Base-by-base conservation (phyloP, 305 asterid genomes). In the Withania somnifera region DNA sequence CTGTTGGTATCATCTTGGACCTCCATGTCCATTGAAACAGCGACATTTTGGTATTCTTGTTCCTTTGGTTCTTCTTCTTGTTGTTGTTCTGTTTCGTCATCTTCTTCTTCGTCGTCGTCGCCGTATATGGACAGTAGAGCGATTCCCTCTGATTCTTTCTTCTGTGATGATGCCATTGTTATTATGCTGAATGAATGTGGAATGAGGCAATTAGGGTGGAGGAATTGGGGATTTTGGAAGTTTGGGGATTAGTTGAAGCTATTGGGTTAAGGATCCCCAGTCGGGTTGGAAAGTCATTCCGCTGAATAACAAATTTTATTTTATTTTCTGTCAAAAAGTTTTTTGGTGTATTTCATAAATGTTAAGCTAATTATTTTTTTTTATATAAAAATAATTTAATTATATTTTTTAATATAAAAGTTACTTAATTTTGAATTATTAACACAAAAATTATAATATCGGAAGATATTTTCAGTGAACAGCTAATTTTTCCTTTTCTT, bases 41-140 rank as follows among this genome's bases (percentile, higher is more conserved):
- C 87, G 54, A 66, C 76, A 38, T 88, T 84, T 40, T 84, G 84
- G 11, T 42, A 56, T 68, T 26, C 82, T n/a, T 61, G 20, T 28
- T 36, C 40, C 7, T 6, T 36, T 61, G 57, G 28, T 22, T 17
- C 80, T 38, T 66, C 76, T 58, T 81, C 79, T 30, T 81, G 80
- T 30, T 83, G 85, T 66, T 81, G 89, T 3, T 86, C 90, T 10
- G 87, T 32, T 71, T 88, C 97, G 54, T 91, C 95, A 30, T 92
- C 99, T 75, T 95, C 99, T 24, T 95, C 98, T 82, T 92, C 99
- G 77, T 92, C 99, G 77, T 82, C 87, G 66, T 93, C 97, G 9
- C 93, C 98, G 71, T 95, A 95, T 88, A 95, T 91, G 32, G 99
- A 95, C 20, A 93, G 92, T 80, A 95, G 82, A 24, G 98, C 97